Conservation (phyloP, 169 alveolate species). For the Cryptosporidium parvum region DNA sequence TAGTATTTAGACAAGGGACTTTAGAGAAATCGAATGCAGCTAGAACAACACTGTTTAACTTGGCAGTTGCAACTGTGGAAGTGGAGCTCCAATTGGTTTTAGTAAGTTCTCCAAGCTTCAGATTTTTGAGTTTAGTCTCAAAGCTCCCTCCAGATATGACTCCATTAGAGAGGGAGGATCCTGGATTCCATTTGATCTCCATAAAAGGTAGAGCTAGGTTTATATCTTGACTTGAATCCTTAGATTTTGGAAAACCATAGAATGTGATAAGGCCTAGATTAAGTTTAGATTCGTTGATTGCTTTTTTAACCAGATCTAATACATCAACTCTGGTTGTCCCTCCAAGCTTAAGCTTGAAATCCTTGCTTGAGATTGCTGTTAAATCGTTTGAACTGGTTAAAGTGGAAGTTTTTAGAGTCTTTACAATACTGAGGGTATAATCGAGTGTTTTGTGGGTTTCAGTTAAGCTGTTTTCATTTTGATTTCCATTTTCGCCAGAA, state of each 20-base stretch:
- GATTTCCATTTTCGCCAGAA: background rate
- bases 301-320: slow-evolving; percentile 2
- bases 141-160: slow-evolving; percentile 44
- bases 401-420: background rate
- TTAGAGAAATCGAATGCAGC: slow-evolving; percentile 51
- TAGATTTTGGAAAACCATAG: slow-evolving; percentile 1
- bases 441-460: slow-evolving; percentile 4
- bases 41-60: slow-evolving; percentile 32
- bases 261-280: slow-evolving; percentile 26
- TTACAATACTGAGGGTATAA: slow-evolving; percentile 16
- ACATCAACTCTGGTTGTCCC: slow-evolving; percentile 27
- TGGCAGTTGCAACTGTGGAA: slow-evolving; percentile 26
- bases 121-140: slow-evolving; percentile 6
- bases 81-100: slow-evolving; percentile 34
- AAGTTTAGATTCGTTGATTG: background rate
- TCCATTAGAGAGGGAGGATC: slow-evolving; percentile 34
- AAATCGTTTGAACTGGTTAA: background rate
- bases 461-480: background rate
- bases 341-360: slow-evolving; percentile 32
- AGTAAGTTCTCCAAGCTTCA: slow-evolving; percentile 11
- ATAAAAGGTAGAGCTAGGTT: slow-evolving; percentile 43
- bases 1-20: slow-evolving; percentile 43
- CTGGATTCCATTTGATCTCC: slow-evolving; percentile 50
- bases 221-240: background rate
- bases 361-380: slow-evolving; percentile 16